Conservation (phyloP, 129 eudicot genomes). For the Centaurea solstitialis region DNA sequence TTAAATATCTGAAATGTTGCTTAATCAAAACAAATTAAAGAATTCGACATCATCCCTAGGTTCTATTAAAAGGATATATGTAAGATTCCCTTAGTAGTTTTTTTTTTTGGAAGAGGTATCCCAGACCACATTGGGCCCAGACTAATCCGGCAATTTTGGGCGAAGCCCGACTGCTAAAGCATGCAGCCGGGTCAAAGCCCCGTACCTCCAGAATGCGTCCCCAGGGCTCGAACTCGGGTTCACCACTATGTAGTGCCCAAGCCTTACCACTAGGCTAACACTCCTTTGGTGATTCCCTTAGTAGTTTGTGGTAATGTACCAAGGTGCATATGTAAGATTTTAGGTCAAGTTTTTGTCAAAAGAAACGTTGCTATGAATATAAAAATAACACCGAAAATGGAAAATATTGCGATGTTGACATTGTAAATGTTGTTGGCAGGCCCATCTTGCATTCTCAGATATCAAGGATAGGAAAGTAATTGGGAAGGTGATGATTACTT, state of each 20-base stretch:
- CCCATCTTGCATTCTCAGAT: constrained; percentile 75
- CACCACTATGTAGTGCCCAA: no score
- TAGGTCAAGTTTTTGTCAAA: not conserved
- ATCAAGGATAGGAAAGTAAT: constrained; percentile 81
- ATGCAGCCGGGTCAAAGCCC: no score
- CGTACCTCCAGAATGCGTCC: no score
- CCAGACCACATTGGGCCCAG: no score
- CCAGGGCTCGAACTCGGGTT: no score
- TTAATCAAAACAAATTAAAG: not conserved
- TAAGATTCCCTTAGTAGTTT: no score
- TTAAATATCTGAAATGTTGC: not conserved
- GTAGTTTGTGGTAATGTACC: not conserved
- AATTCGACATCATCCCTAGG: not conserved
- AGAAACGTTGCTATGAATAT: not conserved
- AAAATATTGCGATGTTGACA: not conserved
- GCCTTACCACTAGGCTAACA: no score
- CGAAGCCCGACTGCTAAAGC: no score
- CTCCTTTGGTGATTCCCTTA: no score
- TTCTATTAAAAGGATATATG: not conserved
- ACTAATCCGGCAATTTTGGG: no score
- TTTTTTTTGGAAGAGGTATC: no score
- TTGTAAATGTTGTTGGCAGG: constrained; percentile 50
- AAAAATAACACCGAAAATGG: not conserved
- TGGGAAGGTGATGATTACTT: constrained; percentile 84
- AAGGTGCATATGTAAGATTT: not conserved